These are phyloP conservation scores for Acrocalymma vagum DNA, from an alignment of 2,329 filamentous ascomycete species.

Conservation along the genomic window DNA sequence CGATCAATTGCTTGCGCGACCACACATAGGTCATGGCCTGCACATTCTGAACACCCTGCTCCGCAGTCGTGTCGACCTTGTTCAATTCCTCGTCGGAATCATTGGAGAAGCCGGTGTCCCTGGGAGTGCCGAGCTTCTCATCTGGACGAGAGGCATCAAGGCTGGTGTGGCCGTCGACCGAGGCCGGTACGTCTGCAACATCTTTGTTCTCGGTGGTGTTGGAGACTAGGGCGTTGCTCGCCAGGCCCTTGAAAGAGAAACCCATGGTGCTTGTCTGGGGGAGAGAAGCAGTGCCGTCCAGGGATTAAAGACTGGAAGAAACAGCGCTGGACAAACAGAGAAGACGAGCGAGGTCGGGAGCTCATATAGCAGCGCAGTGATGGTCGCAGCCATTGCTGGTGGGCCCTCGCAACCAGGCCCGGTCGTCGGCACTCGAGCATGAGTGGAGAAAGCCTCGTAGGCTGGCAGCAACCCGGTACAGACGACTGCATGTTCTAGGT, in stretches of 20 bases:
- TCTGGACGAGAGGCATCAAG: slow-evolving; percentile 28
- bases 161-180: slow-evolving; percentile 38
- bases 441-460: slow-evolving; percentile 15
- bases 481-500: slow-evolving; percentile 15
- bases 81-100: slow-evolving; percentile 40
- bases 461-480: slow-evolving; percentile 4
- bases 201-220: slow-evolving; percentile 32
- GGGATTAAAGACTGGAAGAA: slow-evolving; percentile 14
- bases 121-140: slow-evolving; percentile 37
- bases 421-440: slow-evolving; percentile 18
- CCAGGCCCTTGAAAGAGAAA: slow-evolving; percentile 41
- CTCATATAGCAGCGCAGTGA: slow-evolving; percentile 26
- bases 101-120: slow-evolving; percentile 16
- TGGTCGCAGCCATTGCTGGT: slow-evolving; percentile 17
- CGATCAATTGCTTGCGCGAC: slow-evolving; percentile 34
- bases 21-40: slow-evolving; percentile 39
- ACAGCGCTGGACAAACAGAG: slow-evolving; percentile 29
- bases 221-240: slow-evolving; percentile 33
- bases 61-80: slow-evolving; percentile 39
- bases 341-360: slow-evolving; percentile 28
- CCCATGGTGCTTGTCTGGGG: slow-evolving; percentile 30
- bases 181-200: slow-evolving; percentile 36
- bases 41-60: slow-evolving; percentile 36
- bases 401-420: slow-evolving; percentile 13
- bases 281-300: slow-evolving; percentile 3